Evolutionary conservation across 192 early-diverging fungal genomes (phyloP), one percentile per base, ranked within the genome.

Genomic region (Coemansia sp.): DNA sequence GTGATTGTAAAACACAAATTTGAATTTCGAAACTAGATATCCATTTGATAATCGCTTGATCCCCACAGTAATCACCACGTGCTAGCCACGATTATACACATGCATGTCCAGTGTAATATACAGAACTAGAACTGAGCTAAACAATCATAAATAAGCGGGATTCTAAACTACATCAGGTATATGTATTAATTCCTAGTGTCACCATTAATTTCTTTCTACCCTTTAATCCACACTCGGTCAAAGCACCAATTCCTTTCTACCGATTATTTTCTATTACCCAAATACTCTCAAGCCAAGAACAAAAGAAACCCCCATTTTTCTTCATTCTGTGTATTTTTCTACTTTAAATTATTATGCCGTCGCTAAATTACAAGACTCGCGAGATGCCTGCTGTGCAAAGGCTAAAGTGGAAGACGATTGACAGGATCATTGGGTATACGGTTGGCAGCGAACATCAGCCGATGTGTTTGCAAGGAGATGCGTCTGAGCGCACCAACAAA

Each of bases 391-490:
- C 52, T 4, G 51, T 26, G 12, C 66, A 67, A 21, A 46, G 25
- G 5, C 49, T 67, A 36, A 57, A 57, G 3, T 60, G 58, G 66
- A 60, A 60, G 40, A 36, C 60, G 21, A 55, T 67, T 10, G 58
- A 67, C 58, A 47, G 58, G 14, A 67, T 67, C 5, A 28, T 49
- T 4, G 24, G n/a, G 1, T 67, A 60, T 25, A 42, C 48, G 11
- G 40, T 54, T 6, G 42, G 12, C 6, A 34, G 6, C 12, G 14
- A 40, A 3, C 18, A 46, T 2, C 58, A 55, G 26, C 40, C 20
- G 21, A 49, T 49, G 8, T 55, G 58, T 28, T 20, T 56, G 47
- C 46, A 55, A 12, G 47, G 54, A 21, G 17, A 59, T 14, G 49
- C 65, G 21, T 36, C 49, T 4, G 18, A 7, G 20, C 20, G 15